phyloP scores from a whole-genome alignment of 176 grass and related monocot species.

The Raddia distichophylla region DNA sequence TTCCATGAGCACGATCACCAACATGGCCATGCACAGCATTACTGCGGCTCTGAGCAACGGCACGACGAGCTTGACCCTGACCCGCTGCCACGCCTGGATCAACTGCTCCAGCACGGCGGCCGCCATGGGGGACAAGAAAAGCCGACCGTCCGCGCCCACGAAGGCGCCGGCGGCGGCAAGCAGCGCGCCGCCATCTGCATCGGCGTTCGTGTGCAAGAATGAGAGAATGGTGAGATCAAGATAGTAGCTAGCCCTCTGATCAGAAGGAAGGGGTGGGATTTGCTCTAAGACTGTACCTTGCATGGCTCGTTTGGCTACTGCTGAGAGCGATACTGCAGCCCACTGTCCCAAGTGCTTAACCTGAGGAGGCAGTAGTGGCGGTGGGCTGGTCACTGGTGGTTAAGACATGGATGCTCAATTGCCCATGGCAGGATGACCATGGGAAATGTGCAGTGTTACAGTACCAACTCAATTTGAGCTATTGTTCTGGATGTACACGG shows the following conservation, averaged over 20 bases:
- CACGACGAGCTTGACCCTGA: constrained; percentile 40
- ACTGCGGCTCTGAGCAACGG: constrained; percentile 51
- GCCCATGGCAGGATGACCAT: not conserved
- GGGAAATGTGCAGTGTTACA: not conserved
- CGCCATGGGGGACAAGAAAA: not conserved
- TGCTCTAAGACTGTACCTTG: constrained; percentile 31
- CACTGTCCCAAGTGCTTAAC: not conserved
- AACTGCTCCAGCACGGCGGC: constrained; percentile 31
- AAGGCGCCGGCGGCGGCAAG: not conserved
- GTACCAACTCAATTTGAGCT: not conserved
- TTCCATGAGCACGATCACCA: constrained; percentile 63
- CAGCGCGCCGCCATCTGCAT: constrained; percentile 12
- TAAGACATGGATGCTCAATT: not conserved
- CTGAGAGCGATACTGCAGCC: not conserved
- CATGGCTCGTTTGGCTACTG: constrained; percentile 25
- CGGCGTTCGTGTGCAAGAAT: not conserved
- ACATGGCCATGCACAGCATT: constrained; percentile 58
- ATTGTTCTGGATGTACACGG: not conserved
- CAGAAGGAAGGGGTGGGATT: not conserved
- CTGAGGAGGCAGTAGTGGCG: not conserved
- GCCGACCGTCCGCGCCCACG: not conserved
- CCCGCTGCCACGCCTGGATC: constrained; percentile 39
- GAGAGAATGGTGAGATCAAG: not conserved
- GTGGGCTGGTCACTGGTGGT: not conserved
- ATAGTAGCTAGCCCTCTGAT: not conserved